Conservation (phyloP, 331 rosid genomes). For the Stylosanthes scabra region DNA sequence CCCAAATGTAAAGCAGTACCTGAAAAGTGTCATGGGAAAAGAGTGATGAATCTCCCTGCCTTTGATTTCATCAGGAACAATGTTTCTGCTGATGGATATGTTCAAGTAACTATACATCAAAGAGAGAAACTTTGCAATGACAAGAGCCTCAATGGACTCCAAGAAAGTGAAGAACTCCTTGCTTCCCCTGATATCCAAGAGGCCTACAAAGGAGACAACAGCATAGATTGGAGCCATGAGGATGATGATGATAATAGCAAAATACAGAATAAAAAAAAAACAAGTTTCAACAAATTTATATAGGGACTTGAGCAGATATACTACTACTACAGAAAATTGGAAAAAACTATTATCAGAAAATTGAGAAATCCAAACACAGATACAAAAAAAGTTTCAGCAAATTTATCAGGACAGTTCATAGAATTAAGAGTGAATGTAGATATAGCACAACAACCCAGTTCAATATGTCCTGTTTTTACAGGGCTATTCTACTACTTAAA, state of each 20-base stretch:
- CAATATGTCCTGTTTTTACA: too few relatives aligned
- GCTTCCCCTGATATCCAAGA: constrained; percentile 79
- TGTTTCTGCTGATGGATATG: constrained; percentile 75
- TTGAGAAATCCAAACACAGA: too few relatives aligned
- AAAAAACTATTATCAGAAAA: too few relatives aligned
- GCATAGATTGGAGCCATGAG: constrained; percentile 94
- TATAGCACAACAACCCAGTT: too few relatives aligned
- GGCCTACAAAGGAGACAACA: constrained; percentile 76
- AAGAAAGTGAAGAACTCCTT: constrained; percentile 67
- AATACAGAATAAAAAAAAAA: too few relatives aligned
- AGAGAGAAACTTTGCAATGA: constrained; percentile 89
- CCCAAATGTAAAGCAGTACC: constrained; percentile 36
- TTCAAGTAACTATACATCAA: constrained; percentile 82
- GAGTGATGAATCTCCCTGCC: constrained; percentile 95
- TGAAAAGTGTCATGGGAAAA: constrained; percentile 85
- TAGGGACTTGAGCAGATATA: too few relatives aligned
- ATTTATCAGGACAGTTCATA: too few relatives aligned
- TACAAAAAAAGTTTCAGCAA: too few relatives aligned
- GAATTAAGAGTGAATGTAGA: too few relatives aligned
- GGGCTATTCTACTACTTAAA: too few relatives aligned
- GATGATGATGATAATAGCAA: constrained; percentile 76
- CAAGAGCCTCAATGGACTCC: constrained; percentile 90
- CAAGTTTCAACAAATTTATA: too few relatives aligned
- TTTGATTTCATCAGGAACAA: constrained; percentile 81
- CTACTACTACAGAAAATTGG: too few relatives aligned